These are phyloP conservation scores for Phytophthora podocarpi DNA, from an alignment of 352 stramenopile species.

Conservation along the genomic window DNA sequence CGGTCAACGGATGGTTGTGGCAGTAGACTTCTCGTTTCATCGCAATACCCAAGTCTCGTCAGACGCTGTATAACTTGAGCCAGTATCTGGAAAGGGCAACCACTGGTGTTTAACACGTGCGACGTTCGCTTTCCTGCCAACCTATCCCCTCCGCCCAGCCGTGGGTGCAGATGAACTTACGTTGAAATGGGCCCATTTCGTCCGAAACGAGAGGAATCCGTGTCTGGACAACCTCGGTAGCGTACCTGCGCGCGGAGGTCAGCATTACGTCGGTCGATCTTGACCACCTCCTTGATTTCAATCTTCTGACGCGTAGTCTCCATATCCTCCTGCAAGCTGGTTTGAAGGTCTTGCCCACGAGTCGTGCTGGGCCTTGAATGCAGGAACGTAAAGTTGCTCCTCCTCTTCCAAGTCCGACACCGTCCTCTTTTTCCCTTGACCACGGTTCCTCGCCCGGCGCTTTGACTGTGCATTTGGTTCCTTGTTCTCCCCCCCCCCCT, in stretches of 20 bases:
- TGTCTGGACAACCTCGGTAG: neutral
- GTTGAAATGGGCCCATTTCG: neutral
- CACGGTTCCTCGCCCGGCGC: no score
- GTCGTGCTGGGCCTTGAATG: no score
- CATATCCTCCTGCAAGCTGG: no score
- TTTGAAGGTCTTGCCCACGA: no score
- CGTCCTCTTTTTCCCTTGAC: no score
- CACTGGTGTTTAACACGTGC: neutral
- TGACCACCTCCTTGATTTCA: neutral
- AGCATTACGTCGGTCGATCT: neutral
- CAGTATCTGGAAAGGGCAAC: conserved; percentile 10
- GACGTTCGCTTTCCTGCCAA: neutral
- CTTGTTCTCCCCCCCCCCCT: no score
- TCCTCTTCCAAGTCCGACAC: no score
- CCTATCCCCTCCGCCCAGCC: neutral
- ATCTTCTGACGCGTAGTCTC: no score
- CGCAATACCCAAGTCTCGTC: neutral
- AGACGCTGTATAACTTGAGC: neutral
- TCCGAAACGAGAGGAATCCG: neutral
- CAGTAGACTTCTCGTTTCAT: neutral
- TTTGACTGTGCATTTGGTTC: no score
- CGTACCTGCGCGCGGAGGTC: conserved; percentile 1
- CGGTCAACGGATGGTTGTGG: neutral
- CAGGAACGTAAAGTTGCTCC: no score
- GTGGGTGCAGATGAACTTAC: conserved; percentile 1